Base-by-base conservation (phyloP, 495 filamentous ascomycete genomes). In the Durotheca rogersii region DNA sequence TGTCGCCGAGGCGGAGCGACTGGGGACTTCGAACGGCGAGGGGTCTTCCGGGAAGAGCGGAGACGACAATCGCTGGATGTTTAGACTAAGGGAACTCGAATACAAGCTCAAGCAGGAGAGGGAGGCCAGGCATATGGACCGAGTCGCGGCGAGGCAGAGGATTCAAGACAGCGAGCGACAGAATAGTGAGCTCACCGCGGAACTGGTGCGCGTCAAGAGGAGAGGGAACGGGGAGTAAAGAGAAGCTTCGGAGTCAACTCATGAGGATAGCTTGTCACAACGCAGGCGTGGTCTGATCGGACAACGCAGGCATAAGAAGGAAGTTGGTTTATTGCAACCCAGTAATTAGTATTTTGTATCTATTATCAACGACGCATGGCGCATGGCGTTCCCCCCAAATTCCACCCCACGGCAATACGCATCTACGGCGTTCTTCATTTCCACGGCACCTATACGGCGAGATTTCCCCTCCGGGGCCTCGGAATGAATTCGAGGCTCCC, bases 61-160 rank as follows among this genome's bases (percentile, higher is more conserved):
- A 1, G 78, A 79, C 42, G 85, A 93, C 47, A 82, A 85, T 60
- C 74, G 80, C 23, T 97, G 88, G 89, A 83, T 90, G 57, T 79
- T 94, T 35, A 74, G 94, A 14, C 70, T 98, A 12, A 79, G 86
- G 41, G 90, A 96, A 56, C 67, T 97, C 32, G 94, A 98, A 75
- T 80, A 84, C 61, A 80, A 91, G 55, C 75, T 98, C 19, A 95
- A 96, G 60, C 83, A 84, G 14, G 93, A 98, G 67, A 72, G 93
- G 7, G 93, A 96, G 65, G 91, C 82, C n/a, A 73, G 94, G 29
- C 63, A 91, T 18, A 66, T 93, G 34, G 93, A 98, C 71, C 81
- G 92, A 15, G 83, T 73, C 19, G 89, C 87, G 30, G 93, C 93
- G 27, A 75, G 87, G 49, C 86, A 88, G 74, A 75, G 93, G 55